These are phyloP conservation scores for Amanita muscaria DNA, from an alignment of 768 basidiomycete genomes.

Conservation along the genomic window DNA sequence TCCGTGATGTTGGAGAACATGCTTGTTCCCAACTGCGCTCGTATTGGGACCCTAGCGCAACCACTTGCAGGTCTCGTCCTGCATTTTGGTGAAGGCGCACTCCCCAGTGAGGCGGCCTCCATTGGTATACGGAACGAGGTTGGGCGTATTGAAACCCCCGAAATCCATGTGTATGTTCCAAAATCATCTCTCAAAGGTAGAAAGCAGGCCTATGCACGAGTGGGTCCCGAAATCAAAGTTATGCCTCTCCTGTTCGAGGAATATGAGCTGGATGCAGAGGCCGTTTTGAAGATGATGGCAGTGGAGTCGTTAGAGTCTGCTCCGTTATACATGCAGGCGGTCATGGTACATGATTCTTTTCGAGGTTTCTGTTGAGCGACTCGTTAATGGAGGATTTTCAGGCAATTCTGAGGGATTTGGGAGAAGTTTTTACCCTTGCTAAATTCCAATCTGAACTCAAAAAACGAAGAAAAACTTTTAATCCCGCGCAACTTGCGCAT, in stretches of 20 bases:
- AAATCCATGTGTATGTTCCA: slow-evolving; percentile 48
- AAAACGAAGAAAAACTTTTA: slow-evolving; percentile 41
- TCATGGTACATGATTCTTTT: slow-evolving; percentile 40
- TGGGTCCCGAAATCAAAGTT: slow-evolving; percentile 41
- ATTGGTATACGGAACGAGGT: slow-evolving; percentile 27
- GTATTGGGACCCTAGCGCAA: slow-evolving; percentile 43
- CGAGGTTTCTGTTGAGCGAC: neutral
- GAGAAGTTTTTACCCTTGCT: slow-evolving; percentile 46
- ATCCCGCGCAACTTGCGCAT: slow-evolving; percentile 42
- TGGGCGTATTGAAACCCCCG: slow-evolving; percentile 24
- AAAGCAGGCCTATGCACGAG: slow-evolving; percentile 43
- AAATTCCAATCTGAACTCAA: slow-evolving; percentile 42
- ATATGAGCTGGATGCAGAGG: slow-evolving; percentile 56
- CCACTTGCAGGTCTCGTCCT: slow-evolving; percentile 57
- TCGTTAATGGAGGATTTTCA: neutral
- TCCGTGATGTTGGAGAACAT: slow-evolving; percentile 63
- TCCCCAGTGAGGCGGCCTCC: slow-evolving; percentile 64
- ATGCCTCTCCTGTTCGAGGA: slow-evolving; percentile 47
- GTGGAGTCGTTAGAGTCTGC: slow-evolving; percentile 51
- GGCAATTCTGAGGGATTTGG: slow-evolving; percentile 55
- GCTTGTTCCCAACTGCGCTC: slow-evolving; percentile 43
- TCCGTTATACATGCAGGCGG: slow-evolving; percentile 61
- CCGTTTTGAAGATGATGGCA: slow-evolving; percentile 71
- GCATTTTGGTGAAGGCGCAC: slow-evolving; percentile 59
- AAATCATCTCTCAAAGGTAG: slow-evolving; percentile 53